Evolutionary conservation across 2,329 filamentous ascomycete genomes (phyloP).

Genomic region (Dothistroma pini): DNA sequence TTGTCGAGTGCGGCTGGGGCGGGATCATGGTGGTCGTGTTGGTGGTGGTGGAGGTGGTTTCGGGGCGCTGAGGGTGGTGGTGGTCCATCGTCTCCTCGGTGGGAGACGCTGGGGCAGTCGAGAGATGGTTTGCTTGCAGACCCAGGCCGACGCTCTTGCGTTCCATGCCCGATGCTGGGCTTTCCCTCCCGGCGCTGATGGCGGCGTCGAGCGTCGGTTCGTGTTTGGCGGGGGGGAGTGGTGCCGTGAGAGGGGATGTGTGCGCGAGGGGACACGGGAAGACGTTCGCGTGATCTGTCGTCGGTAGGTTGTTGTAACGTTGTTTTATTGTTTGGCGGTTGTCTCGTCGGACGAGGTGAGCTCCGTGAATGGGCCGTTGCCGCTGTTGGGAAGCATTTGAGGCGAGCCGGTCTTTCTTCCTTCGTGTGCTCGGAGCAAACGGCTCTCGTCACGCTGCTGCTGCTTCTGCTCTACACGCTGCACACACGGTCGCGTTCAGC

Average conservation of each 20-base stretch:
- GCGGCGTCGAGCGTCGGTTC: background rate
- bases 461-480: background rate
- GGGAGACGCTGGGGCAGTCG: conserved; percentile 34
- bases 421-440: background rate
- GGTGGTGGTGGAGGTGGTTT: conserved; percentile 16
- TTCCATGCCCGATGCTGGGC: background rate
- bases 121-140: conserved; percentile 20
- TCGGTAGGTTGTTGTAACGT: background rate
- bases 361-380: too few species aligned
- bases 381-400: too few species aligned
- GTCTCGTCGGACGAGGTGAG: too few species aligned
- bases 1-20: conserved; percentile 36
- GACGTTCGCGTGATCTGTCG: background rate
- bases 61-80: conserved; percentile 3
- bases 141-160: conserved; percentile 13
- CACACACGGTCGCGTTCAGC: background rate
- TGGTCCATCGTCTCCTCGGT: conserved; percentile 24
- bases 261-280: too few species aligned
- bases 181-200: background rate
- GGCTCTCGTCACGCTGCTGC: background rate
- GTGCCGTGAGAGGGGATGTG: background rate
- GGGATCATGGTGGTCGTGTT: conserved; percentile 23
- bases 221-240: background rate
- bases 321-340: too few species aligned
- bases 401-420: too few species aligned